Conservation (phyloP, 371 early-diverging fungal species). For the Mortierella sp. region DNA sequence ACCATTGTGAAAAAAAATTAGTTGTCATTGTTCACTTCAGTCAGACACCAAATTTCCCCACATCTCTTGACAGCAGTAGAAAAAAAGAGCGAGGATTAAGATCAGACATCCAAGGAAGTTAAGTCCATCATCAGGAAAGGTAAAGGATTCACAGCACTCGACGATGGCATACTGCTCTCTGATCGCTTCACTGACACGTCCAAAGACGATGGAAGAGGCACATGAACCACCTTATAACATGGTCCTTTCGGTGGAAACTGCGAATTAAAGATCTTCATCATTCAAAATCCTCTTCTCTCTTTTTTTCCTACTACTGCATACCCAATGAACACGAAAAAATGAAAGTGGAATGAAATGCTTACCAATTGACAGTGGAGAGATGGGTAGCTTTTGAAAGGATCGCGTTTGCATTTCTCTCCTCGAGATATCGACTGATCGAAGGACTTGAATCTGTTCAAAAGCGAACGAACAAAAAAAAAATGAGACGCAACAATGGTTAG, state of each 20-base stretch:
- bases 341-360: neutral
- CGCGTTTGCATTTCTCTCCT: neutral
- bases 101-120: slow-evolving; percentile 63
- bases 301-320: neutral
- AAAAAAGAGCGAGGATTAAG: neutral
- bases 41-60: neutral
- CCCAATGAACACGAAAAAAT: neutral
- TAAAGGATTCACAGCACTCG: slow-evolving; percentile 44
- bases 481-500: neutral
- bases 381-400: neutral
- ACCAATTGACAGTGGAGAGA: neutral
- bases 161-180: slow-evolving; percentile 62
- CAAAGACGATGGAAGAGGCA: slow-evolving; percentile 41
- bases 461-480: neutral
- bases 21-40: neutral
- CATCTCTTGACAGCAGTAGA: neutral
- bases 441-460: neutral
- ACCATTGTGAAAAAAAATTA: neutral
- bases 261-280: slow-evolving; percentile 58
- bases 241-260: slow-evolving; percentile 63
- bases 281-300: slow-evolving; percentile 15
- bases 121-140: slow-evolving; percentile 53
- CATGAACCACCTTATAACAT: slow-evolving; percentile 51
- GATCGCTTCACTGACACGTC: slow-evolving; percentile 54
- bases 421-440: neutral